Percentiles rank a stretch among this genome's conserved stretches.
Conservation (phyloP, 2,329 filamentous ascomycete species). For the Epichloe gansuensis region DNA sequence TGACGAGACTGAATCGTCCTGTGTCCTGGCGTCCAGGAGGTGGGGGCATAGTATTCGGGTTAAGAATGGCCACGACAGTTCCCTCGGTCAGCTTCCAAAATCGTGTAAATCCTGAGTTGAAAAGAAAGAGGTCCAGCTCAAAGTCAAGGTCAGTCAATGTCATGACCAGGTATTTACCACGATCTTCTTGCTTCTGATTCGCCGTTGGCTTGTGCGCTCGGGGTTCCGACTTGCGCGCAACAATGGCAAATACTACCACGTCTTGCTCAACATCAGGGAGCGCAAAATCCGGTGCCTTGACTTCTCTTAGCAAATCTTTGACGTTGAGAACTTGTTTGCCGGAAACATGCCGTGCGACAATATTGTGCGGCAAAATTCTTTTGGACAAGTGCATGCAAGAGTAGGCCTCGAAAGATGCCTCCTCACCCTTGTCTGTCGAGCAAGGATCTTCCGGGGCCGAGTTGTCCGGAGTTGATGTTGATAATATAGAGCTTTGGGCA, state of each 20-base stretch:
- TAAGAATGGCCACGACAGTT: slow-evolving; percentile 85
- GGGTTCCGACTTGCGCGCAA: slow-evolving; percentile 80
- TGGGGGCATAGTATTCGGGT: slow-evolving; percentile 82
- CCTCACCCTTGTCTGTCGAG: slow-evolving; percentile 12
- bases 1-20: slow-evolving; percentile 71
- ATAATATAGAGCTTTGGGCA: slow-evolving; percentile 10
- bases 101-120: slow-evolving; percentile 76
- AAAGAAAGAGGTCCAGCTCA: slow-evolving; percentile 85
- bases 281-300: slow-evolving; percentile 73
- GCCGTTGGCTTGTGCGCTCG: slow-evolving; percentile 40
- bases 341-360: slow-evolving; percentile 63
- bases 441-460: slow-evolving; percentile 7
- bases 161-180: slow-evolving; percentile 85
- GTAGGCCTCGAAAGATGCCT: slow-evolving; percentile 65
- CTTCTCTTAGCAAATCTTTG: slow-evolving; percentile 64
- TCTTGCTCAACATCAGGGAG: slow-evolving; percentile 76
- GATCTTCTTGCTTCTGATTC: slow-evolving; percentile 37
- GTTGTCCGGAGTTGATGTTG: slow-evolving; percentile 1
- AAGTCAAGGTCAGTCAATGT: slow-evolving; percentile 78
- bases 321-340: slow-evolving; percentile 67
- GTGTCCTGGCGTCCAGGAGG: slow-evolving; percentile 62
- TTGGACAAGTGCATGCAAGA: slow-evolving; percentile 74
- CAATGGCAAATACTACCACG: slow-evolving; percentile 76
- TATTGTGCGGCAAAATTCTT: slow-evolving; percentile 68
- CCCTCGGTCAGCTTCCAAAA: slow-evolving; percentile 92